Conservation (phyloP, 1,284 basidiomycete species). For the Rhodotorula sp. region DNA sequence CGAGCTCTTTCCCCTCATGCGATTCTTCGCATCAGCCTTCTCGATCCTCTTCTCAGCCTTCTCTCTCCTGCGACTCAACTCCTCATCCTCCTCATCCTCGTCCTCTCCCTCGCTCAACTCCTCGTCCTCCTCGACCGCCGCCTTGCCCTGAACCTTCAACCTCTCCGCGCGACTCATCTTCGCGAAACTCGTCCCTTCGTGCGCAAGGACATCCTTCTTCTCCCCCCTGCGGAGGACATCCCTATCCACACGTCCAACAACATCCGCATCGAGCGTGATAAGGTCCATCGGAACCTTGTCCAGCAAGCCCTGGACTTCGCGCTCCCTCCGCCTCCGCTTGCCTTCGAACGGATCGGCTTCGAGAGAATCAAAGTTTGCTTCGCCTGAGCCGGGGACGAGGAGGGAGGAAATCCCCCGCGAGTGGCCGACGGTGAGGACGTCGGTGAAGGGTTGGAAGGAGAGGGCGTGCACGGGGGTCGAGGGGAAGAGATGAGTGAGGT, state of each 20-base stretch:
- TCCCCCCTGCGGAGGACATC: background rate
- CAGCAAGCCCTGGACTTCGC: conserved; percentile 83
- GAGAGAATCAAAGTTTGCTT: conserved; percentile 88
- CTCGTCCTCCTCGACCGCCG: conserved; percentile 48
- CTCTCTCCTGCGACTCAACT: conserved; percentile 44
- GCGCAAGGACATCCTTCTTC: conserved; percentile 1
- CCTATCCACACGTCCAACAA: conserved; percentile 51
- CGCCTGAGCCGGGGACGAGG: conserved; percentile 86
- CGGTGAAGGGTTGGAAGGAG: conserved; percentile 87
- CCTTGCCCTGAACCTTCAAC: conserved; percentile 48
- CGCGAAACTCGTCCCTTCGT: conserved; percentile 16
- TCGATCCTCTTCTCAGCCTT: conserved; percentile 51
- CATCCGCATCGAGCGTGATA: conserved; percentile 84
- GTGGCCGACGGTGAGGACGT: conserved; percentile 75
- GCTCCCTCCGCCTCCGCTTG: conserved; percentile 74
- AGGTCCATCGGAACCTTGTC: conserved; percentile 96
- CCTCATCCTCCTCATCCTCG: conserved; percentile 46
- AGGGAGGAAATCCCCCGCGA: conserved; percentile 73
- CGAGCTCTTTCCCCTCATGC: conserved; percentile 76
- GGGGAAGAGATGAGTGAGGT: conserved; percentile 76
- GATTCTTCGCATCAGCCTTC: conserved; percentile 74
- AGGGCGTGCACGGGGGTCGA: conserved; percentile 65
- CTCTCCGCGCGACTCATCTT: conserved; percentile 35
- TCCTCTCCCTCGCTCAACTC: conserved; percentile 20
- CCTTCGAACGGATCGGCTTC: conserved; percentile 96